phyloP scores from a whole-genome alignment of 2,329 filamentous ascomycete genomes.

The Aaosphaeria arxii region DNA sequence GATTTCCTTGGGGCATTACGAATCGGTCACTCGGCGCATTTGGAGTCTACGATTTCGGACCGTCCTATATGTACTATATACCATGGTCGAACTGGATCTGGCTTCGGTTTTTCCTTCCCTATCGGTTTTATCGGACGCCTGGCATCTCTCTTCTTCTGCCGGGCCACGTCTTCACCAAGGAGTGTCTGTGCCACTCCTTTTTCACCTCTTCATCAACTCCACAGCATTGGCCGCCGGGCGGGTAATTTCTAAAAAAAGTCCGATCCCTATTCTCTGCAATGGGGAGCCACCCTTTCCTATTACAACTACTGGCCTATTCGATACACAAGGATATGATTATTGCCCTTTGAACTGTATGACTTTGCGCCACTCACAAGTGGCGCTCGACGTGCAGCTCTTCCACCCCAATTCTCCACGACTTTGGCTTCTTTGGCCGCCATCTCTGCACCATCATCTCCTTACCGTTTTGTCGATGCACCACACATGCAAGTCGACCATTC shows the following conservation, averaged over 20 bases:
- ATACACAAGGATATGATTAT: no score
- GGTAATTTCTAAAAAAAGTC: conserved; percentile 2
- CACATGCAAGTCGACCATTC: no score
- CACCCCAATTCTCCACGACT: no score
- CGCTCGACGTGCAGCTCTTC: no score
- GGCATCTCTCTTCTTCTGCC: conserved; percentile 4
- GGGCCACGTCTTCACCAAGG: background rate
- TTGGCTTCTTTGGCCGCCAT: no score
- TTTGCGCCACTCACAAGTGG: no score
- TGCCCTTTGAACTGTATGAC: no score
- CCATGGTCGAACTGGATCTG: conserved; percentile 29
- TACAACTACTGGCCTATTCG: no score
- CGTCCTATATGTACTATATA: conserved; percentile 37
- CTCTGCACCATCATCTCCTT: no score
- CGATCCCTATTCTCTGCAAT: no score
- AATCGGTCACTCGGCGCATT: conserved; percentile 31
- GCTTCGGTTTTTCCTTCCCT: conserved; percentile 16
- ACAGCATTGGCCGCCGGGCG: conserved; percentile 11
- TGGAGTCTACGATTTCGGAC: conserved; percentile 31
- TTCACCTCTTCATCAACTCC: conserved; percentile 1
- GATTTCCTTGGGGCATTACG: conserved; percentile 26
- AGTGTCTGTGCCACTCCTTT: conserved; percentile 6
- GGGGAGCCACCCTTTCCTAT: no score
- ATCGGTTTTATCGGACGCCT: background rate
- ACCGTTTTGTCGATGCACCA: no score